Percentiles rank a stretch among this genome's conserved stretches.
Conservation (phyloP, 495 filamentous ascomycete genomes). For the Sordaria brevicollis region DNA sequence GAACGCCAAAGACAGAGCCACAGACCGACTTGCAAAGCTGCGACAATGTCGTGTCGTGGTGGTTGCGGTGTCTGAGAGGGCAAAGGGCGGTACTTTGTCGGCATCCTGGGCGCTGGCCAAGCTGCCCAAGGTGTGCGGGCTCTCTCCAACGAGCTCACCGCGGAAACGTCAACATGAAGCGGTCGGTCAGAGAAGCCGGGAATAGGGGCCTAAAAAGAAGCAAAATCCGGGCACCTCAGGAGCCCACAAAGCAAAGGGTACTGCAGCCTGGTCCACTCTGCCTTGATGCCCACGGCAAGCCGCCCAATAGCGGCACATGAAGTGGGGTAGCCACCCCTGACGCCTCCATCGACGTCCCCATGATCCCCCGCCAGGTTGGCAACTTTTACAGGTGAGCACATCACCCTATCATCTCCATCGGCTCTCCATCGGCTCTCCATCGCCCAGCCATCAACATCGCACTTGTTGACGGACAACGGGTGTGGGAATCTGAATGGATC, state of each 20-base stretch:
- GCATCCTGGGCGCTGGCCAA: background rate
- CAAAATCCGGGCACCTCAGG: background rate
- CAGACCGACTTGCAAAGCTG: background rate
- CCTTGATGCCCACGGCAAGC: slow-evolving; percentile 3
- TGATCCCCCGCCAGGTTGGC: slow-evolving; percentile 4
- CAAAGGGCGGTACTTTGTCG: background rate
- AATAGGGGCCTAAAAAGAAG: slow-evolving; percentile 9
- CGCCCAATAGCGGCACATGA: slow-evolving; percentile 14
- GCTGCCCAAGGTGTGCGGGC: slow-evolving; percentile 1
- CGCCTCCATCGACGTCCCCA: slow-evolving; percentile 8
- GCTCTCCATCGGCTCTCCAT: too few relatives aligned
- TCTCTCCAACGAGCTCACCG: background rate
- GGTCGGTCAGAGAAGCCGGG: background rate
- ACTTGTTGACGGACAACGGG: background rate
- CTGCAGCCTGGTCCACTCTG: slow-evolving; percentile 1
- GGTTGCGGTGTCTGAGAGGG: background rate
- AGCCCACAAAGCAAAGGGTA: slow-evolving; percentile 3
- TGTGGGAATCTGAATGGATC: slow-evolving; percentile 1
- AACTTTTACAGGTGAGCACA: background rate
- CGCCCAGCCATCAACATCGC: background rate
- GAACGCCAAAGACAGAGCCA: background rate
- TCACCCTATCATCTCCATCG: background rate
- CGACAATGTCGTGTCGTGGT: background rate
- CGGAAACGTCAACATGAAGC: slow-evolving; percentile 1
- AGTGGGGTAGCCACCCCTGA: slow-evolving; percentile 6